Evolutionary conservation across 257 asterid genomes (phyloP).

Genomic region (Nicotiana tomentosiformis): DNA sequence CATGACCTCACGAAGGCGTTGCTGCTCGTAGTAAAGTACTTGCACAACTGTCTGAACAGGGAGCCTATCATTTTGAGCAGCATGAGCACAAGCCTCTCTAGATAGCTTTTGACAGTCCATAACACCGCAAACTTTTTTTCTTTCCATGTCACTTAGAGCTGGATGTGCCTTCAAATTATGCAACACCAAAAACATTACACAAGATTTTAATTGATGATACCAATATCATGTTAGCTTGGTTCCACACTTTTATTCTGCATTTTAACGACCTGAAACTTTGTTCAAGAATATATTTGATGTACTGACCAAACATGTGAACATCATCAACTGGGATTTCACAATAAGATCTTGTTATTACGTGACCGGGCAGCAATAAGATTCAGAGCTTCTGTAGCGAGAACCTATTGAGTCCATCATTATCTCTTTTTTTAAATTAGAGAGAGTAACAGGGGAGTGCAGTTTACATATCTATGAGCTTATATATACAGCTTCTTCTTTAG

Average conservation of each 20-base stretch:
- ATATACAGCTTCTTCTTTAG: neutral
- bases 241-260: neutral
- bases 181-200: neutral
- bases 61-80: conserved; percentile 81
- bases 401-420: neutral
- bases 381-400: neutral
- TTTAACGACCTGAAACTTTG: neutral
- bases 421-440: neutral
- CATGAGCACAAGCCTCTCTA: conserved; percentile 82
- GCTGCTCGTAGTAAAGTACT: conserved; percentile 87
- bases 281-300: neutral
- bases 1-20: conserved; percentile 65
- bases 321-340: neutral
- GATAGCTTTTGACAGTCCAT: conserved; percentile 94
- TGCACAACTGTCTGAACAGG: conserved; percentile 84
- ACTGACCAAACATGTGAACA: neutral
- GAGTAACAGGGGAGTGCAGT: neutral
- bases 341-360: neutral
- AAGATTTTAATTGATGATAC: no score
- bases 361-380: no score
- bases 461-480: neutral
- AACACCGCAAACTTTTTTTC: conserved; percentile 73
- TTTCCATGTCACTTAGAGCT: conserved; percentile 62
- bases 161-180: conserved; percentile 67
- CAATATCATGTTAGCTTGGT: neutral